Conservation (phyloP, 176 grass and related monocot species). For the Avena eriantha region DNA sequence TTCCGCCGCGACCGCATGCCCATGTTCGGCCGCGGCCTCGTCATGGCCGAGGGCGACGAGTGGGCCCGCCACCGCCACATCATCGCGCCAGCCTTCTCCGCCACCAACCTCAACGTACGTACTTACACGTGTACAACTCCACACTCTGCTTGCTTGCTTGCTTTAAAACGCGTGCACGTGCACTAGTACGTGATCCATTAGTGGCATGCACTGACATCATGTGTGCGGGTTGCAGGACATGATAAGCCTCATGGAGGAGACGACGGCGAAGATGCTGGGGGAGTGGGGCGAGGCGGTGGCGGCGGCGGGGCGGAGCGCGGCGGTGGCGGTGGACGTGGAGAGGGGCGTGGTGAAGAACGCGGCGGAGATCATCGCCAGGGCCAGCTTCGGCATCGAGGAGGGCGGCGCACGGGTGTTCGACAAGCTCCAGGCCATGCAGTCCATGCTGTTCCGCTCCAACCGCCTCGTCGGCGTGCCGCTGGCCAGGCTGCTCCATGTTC, state of each 20-base stretch:
- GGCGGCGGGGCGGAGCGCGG: conserved; percentile 7
- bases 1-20: conserved; percentile 87
- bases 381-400: conserved; percentile 72
- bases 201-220: background rate
- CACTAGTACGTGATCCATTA: background rate
- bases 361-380: conserved; percentile 80
- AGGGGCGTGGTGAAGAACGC: conserved; percentile 58
- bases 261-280: conserved; percentile 58
- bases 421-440: conserved; percentile 80
- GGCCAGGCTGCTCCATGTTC: conserved; percentile 48
- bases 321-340: conserved; percentile 56
- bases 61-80: conserved; percentile 73
- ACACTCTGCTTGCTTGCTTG: background rate
- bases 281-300: conserved; percentile 45
- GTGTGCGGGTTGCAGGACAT: conserved; percentile 45
- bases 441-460: conserved; percentile 71
- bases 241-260: conserved; percentile 63
- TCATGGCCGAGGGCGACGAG: conserved; percentile 77
- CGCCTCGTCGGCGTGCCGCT: conserved; percentile 81
- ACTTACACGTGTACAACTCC: background rate
- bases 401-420: conserved; percentile 55
- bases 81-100: conserved; percentile 84
- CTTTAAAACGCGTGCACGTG: background rate
- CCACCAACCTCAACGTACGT: conserved; percentile 80
- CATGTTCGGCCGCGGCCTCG: conserved; percentile 73